Evolutionary conservation across 2,329 filamentous ascomycete species (phyloP).

Genomic region (Teratosphaeria pseudoeucalypti): DNA sequence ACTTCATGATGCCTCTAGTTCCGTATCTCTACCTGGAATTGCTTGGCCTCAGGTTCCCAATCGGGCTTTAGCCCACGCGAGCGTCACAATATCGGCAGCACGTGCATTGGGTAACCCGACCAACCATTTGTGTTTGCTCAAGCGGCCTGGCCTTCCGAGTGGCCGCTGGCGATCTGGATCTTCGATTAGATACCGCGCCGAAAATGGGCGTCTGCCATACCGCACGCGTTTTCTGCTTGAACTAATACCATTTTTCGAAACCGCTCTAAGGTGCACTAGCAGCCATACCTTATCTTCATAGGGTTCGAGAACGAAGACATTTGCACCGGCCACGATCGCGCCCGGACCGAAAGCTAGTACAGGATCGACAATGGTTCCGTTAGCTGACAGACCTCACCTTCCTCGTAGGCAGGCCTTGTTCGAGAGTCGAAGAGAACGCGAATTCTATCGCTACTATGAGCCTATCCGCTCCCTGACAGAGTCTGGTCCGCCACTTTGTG

Average conservation of each 20-base stretch:
- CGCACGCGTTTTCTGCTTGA: not conserved
- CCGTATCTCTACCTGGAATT: too few species aligned
- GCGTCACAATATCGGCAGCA: not conserved
- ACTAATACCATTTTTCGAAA: not conserved
- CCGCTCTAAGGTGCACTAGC: not conserved
- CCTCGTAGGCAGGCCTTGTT: slow-evolving; percentile 6
- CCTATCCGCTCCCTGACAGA: slow-evolving; percentile 18
- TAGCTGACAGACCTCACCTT: not conserved
- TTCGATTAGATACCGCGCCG: not conserved
- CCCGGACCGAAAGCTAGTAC: not conserved
- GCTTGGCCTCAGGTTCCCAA: not conserved
- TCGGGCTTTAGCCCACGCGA: not conserved
- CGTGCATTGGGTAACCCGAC: not conserved
- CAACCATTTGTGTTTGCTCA: not conserved
- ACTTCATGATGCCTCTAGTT: too few species aligned
- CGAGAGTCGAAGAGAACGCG: slow-evolving; percentile 20
- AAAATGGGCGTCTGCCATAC: not conserved
- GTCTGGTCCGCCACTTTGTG: slow-evolving; percentile 15
- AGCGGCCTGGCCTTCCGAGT: not conserved
- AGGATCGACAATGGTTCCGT: not conserved
- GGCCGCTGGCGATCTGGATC: not conserved
- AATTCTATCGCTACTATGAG: slow-evolving; percentile 25
- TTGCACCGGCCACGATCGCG: not conserved
- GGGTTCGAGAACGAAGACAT: not conserved
- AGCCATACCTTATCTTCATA: not conserved